Conservation (phyloP, 768 basidiomycete genomes). For the Pleurotus tuoliensis region DNA sequence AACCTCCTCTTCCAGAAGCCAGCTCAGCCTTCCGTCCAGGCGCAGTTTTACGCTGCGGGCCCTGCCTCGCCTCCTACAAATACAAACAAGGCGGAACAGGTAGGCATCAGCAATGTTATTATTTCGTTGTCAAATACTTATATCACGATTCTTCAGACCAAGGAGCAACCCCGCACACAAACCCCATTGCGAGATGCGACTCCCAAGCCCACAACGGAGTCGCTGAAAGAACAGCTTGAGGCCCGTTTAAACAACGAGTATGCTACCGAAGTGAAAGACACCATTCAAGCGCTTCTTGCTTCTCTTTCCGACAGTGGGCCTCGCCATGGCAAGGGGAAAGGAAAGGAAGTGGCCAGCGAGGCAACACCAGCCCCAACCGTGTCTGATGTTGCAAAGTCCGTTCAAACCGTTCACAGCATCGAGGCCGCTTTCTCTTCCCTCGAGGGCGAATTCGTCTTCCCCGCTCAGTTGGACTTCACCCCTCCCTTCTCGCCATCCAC, state of each 20-base stretch:
- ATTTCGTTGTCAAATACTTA: not conserved
- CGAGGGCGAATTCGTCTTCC: conserved; percentile 35
- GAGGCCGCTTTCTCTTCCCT: conserved; percentile 36
- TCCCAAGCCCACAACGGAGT: conserved; percentile 1
- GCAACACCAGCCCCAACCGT: conserved; percentile 17
- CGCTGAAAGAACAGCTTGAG: conserved; percentile 28
- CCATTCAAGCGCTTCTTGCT: conserved; percentile 34
- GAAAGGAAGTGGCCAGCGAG: conserved; percentile 19
- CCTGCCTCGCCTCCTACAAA: no score
- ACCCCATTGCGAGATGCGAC: not conserved
- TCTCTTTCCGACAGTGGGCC: conserved; percentile 24
- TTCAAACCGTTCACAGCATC: conserved; percentile 37
- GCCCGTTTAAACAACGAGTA: conserved; percentile 26
- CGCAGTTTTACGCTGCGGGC: no score
- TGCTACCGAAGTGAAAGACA: conserved; percentile 32
- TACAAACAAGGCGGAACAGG: not conserved
- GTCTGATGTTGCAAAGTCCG: conserved; percentile 26
- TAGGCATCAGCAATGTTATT: not conserved
- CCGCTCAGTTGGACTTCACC: conserved; percentile 37
- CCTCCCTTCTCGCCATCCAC: conserved; percentile 20
- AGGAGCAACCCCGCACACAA: not conserved
- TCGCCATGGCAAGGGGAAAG: conserved; percentile 22
- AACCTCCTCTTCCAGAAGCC: no score
- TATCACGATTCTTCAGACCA: not conserved
- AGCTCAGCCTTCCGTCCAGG: no score